Evolutionary conservation across 2,329 filamentous ascomycete genomes (phyloP).

Genomic region (Fusarium tanahbumbuense): DNA sequence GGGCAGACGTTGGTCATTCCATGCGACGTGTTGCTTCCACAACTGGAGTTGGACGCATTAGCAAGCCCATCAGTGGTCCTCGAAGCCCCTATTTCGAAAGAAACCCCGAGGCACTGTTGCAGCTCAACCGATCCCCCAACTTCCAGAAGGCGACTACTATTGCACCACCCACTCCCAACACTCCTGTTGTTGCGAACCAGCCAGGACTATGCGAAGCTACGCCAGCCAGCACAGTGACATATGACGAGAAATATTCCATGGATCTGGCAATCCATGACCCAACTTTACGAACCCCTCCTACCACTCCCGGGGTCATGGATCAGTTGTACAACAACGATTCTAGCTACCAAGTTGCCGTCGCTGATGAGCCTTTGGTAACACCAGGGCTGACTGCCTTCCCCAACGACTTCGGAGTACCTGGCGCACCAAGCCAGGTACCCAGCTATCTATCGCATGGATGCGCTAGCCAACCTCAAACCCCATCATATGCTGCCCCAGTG

Average conservation of each 20-base stretch:
- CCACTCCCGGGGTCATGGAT: slow-evolving; percentile 62
- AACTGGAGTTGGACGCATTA: slow-evolving; percentile 55
- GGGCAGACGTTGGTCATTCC: slow-evolving; percentile 59
- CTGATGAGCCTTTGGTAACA: slow-evolving; percentile 63
- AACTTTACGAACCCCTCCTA: slow-evolving; percentile 65
- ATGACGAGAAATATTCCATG: slow-evolving; percentile 48
- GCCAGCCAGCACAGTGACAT: slow-evolving; percentile 50
- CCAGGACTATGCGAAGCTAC: slow-evolving; percentile 55
- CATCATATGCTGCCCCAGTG: slow-evolving; percentile 58
- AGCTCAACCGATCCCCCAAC: slow-evolving; percentile 57
- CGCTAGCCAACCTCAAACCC: slow-evolving; percentile 61
- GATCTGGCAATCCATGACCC: slow-evolving; percentile 54
- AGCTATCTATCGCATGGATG: slow-evolving; percentile 57
- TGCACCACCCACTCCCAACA: slow-evolving; percentile 63
- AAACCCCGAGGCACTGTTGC: slow-evolving; percentile 59
- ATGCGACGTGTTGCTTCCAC: slow-evolving; percentile 67
- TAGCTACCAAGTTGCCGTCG: slow-evolving; percentile 53
- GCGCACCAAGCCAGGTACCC: slow-evolving; percentile 56
- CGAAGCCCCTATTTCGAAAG: slow-evolving; percentile 58
- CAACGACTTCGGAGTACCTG: slow-evolving; percentile 59
- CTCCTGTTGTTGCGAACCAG: slow-evolving; percentile 56
- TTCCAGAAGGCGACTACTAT: slow-evolving; percentile 54
- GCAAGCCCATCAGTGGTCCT: slow-evolving; percentile 49
- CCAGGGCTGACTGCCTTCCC: slow-evolving; percentile 60
- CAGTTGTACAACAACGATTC: slow-evolving; percentile 57